Percentiles rank a stretch among this genome's conserved stretches.
phyloP scores from a whole-genome alignment of 2,329 filamentous ascomycete species.

The Mollisiaceae sp. region DNA sequence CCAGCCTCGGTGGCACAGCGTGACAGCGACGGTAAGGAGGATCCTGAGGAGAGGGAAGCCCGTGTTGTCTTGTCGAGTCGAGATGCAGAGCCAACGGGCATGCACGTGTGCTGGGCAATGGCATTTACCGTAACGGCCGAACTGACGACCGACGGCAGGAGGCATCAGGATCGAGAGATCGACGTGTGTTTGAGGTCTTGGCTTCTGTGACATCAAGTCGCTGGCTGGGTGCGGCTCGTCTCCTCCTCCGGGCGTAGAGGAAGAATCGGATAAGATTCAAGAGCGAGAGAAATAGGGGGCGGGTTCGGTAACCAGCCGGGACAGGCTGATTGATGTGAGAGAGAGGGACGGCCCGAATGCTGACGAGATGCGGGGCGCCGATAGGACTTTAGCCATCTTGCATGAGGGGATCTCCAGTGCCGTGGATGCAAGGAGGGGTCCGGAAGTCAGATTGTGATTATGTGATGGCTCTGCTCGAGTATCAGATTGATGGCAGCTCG shows the following conservation, averaged over 20 bases:
- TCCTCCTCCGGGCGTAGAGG: not conserved
- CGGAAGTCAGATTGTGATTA: too few relatives aligned
- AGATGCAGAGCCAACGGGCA: slow-evolving; percentile 6
- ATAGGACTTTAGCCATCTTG: slow-evolving; percentile 5
- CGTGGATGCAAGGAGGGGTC: slow-evolving; percentile 6
- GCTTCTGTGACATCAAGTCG: not conserved
- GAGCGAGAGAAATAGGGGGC: not conserved
- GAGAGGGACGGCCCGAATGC: slow-evolving; percentile 10
- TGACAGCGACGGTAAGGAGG: not conserved
- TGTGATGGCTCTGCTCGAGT: slow-evolving; percentile 6
- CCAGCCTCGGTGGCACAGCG: slow-evolving; percentile 3
- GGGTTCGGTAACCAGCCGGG: not conserved
- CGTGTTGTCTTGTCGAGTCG: not conserved
- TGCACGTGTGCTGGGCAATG: slow-evolving; percentile 6
- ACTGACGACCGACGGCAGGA: not conserved
- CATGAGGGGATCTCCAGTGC: slow-evolving; percentile 6
- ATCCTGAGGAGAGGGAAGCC: not conserved
- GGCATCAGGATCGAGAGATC: slow-evolving; percentile 1
- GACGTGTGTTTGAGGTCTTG: slow-evolving; percentile 5
- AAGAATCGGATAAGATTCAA: not conserved
- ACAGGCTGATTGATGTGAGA: not conserved
- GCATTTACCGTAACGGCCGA: not conserved
- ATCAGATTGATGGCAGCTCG: slow-evolving; percentile 4
- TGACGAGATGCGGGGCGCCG: not conserved
- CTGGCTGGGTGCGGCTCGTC: not conserved